Evolutionary conservation across 345 rosid genomes (phyloP).

Genomic region (Arabis alpina): DNA sequence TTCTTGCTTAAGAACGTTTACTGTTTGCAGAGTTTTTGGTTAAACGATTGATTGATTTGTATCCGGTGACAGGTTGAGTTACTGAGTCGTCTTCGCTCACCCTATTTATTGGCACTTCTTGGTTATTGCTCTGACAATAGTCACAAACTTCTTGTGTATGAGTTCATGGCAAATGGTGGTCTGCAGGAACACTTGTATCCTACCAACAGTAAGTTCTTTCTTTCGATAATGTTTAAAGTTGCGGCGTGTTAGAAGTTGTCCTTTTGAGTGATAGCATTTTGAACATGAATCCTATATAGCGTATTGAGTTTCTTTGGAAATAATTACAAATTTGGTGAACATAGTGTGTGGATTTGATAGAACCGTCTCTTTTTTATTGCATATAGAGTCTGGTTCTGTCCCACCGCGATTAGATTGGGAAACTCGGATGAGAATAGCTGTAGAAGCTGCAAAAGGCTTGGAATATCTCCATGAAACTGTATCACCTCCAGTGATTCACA

Average conservation of each 20-base stretch:
- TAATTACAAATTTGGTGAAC: constrained; percentile 1
- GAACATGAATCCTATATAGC: constrained; percentile 11
- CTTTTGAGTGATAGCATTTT: background rate
- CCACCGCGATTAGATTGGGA: constrained; percentile 65
- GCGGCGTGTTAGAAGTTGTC: background rate
- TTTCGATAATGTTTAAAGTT: background rate
- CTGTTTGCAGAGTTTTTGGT: background rate
- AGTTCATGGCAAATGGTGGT: constrained; percentile 88
- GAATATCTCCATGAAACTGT: constrained; percentile 83
- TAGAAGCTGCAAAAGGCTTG: constrained; percentile 85
- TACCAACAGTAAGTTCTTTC: constrained; percentile 51
- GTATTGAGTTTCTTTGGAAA: background rate
- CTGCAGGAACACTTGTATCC: constrained; percentile 88
- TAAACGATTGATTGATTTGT: constrained; percentile 30
- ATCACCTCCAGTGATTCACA: constrained; percentile 73
- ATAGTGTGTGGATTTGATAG: background rate
- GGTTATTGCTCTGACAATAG: constrained; percentile 78
- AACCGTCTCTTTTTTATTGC: background rate
- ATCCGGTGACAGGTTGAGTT: constrained; percentile 65
- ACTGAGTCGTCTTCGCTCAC: constrained; percentile 73
- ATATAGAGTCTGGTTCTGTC: constrained; percentile 60
- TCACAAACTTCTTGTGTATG: constrained; percentile 73
- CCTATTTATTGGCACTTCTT: constrained; percentile 70
- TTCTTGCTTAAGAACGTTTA: background rate
- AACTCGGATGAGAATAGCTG: constrained; percentile 74